A percentile compares a stretch with the other conserved stretches of the same genome.
phyloP scores from a whole-genome alignment of 805 yeast genomes.

The Lipomyces starkeyi region DNA sequence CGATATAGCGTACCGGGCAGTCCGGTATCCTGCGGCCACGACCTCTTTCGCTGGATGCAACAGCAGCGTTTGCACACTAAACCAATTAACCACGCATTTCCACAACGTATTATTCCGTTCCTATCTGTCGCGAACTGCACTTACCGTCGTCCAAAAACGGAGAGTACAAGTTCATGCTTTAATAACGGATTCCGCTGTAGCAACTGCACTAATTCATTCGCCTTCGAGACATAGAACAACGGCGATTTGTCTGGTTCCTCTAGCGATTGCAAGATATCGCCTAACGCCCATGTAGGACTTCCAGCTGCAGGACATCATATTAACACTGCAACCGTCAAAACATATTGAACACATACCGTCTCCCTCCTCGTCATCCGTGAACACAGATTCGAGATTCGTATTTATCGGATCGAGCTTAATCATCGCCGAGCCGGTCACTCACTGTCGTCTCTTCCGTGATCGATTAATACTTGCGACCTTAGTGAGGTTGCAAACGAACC shows the following conservation, averaged over 20 bases:
- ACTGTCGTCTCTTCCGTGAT: background rate
- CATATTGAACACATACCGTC: conserved; percentile 16
- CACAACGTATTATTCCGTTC: background rate
- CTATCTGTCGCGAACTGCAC: background rate
- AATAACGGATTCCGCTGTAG: conserved; percentile 64
- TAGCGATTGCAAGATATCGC: conserved; percentile 64
- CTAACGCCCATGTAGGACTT: conserved; percentile 66
- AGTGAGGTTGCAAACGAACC: background rate
- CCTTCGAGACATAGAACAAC: conserved; percentile 58
- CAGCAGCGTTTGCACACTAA: conserved; percentile 64
- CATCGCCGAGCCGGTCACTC: conserved; percentile 10
- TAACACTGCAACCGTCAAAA: background rate
- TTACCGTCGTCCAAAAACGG: conserved; percentile 44
- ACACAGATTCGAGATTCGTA: conserved; percentile 20
- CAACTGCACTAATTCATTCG: conserved; percentile 68
- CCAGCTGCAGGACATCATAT: conserved; percentile 18
- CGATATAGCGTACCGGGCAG: conserved; percentile 68
- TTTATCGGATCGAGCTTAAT: conserved; percentile 30
- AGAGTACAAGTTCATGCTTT: conserved; percentile 62
- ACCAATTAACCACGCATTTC: background rate
- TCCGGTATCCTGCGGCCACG: conserved; percentile 75
- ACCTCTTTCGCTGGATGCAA: conserved; percentile 64
- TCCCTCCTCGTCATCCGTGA: conserved; percentile 17
- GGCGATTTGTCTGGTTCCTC: conserved; percentile 60
- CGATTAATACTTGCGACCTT: background rate